Conservation (phyloP, 1,284 basidiomycete genomes). For the Agaricales sp. region DNA sequence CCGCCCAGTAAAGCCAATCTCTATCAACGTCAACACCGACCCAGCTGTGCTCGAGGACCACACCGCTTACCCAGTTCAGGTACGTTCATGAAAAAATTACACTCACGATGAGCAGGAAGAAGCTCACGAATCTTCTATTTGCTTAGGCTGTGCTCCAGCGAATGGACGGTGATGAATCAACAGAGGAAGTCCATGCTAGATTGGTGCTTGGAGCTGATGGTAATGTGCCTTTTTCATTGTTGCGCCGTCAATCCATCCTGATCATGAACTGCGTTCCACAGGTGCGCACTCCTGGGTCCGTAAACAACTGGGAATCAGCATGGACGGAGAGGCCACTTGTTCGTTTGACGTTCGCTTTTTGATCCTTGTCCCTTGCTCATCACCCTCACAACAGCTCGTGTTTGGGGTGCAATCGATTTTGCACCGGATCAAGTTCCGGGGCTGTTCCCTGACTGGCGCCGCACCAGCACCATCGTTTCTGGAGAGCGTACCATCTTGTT, state of each 20-base stretch:
- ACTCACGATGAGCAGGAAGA: too few species aligned
- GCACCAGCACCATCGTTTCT: conserved; percentile 51
- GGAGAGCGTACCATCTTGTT: conserved; percentile 58
- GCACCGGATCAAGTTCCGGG: conserved; percentile 40
- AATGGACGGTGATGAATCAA: background rate
- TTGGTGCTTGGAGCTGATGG: conserved; percentile 44
- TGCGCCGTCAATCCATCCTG: too few species aligned
- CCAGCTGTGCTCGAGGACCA: conserved; percentile 12
- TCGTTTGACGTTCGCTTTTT: background rate
- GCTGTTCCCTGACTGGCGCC: conserved; percentile 76
- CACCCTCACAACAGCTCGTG: conserved; percentile 41
- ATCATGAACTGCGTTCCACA: too few species aligned
- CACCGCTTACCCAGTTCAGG: conserved; percentile 17
- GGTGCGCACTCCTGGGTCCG: conserved; percentile 46
- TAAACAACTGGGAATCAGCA: conserved; percentile 15
- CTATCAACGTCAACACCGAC: conserved; percentile 24
- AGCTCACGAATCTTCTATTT: too few species aligned
- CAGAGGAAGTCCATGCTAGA: conserved; percentile 28
- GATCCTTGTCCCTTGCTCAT: background rate
- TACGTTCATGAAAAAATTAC: too few species aligned
- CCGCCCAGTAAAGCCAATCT: conserved; percentile 25
- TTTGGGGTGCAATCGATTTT: conserved; percentile 76
- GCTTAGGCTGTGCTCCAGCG: background rate
- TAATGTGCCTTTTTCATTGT: too few species aligned
- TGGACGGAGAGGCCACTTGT: conserved; percentile 1